Percentiles rank a stretch among this genome's conserved stretches.
phyloP scores from a whole-genome alignment of 2,329 filamentous ascomycete genomes.

The Sclerotinia glacialis region DNA sequence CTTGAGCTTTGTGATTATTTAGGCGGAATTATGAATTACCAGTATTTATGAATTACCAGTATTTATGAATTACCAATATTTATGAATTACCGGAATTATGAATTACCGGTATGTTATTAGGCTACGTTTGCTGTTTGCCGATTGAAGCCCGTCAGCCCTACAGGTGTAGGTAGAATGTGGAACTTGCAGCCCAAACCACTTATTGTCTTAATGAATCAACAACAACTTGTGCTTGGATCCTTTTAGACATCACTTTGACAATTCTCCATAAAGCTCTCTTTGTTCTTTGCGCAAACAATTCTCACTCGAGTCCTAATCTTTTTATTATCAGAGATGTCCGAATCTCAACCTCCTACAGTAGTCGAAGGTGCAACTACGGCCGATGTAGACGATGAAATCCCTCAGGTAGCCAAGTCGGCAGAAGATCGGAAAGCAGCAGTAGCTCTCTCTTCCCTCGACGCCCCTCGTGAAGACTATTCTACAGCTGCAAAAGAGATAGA shows the following conservation, averaged over 20 bases:
- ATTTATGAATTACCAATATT: too few relatives aligned
- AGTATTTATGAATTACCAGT: too few relatives aligned
- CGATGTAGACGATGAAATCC: conserved; percentile 57
- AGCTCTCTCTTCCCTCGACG: conserved; percentile 68
- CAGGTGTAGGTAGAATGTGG: too few relatives aligned
- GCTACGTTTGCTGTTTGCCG: not conserved
- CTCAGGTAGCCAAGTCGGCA: conserved; percentile 57
- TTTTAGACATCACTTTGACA: not conserved
- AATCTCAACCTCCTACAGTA: conserved; percentile 57
- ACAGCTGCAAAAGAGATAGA: conserved; percentile 50
- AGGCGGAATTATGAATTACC: too few relatives aligned
- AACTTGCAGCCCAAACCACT: conserved; percentile 10
- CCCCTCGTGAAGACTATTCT: conserved; percentile 47
- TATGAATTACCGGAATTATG: too few relatives aligned
- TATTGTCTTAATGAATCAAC: not conserved
- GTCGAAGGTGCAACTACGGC: conserved; percentile 59
- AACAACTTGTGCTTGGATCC: conserved; percentile 17
- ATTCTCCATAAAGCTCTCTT: too few relatives aligned
- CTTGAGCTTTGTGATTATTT: conserved; percentile 12
- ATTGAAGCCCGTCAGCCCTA: conserved; percentile 14
- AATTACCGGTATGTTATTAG: too few relatives aligned
- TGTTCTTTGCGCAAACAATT: not conserved
- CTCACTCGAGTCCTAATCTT: not conserved
- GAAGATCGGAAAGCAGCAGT: conserved; percentile 76
- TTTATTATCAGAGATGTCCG: conserved; percentile 51